These are phyloP conservation scores for Theobroma cacao DNA, from an alignment of 345 rosid genomes.

Conservation along the genomic window DNA sequence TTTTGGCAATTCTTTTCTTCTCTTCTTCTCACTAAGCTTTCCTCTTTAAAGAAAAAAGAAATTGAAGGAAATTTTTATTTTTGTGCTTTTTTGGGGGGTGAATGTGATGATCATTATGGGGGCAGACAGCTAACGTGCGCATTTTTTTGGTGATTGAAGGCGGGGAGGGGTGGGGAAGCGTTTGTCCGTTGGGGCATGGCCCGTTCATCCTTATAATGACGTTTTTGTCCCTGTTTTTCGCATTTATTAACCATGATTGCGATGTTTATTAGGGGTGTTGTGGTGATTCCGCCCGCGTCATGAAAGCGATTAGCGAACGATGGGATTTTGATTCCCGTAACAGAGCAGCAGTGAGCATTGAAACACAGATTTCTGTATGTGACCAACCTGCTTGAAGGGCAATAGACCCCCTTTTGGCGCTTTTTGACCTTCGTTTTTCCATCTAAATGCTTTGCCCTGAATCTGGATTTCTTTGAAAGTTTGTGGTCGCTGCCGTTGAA, in stretches of 20 bases:
- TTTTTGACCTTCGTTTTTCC: too few relatives aligned
- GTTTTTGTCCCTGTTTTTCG: neutral
- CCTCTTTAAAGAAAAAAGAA: too few relatives aligned
- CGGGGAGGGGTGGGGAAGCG: conserved; percentile 20
- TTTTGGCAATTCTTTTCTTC: neutral
- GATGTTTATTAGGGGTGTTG: conserved; percentile 10
- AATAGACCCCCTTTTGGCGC: neutral
- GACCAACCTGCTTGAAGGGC: neutral
- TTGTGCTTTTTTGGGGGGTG: neutral
- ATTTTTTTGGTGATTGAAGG: neutral
- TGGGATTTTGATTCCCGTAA: conserved; percentile 13
- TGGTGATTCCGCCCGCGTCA: neutral
- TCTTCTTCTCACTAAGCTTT: neutral
- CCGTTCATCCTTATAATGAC: conserved; percentile 17
- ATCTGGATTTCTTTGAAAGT: neutral
- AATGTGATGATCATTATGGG: neutral
- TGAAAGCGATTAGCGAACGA: conserved; percentile 19
- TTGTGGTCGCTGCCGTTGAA: neutral
- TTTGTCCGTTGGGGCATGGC: conserved; percentile 21
- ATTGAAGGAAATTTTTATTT: neutral
- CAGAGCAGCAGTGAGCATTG: neutral
- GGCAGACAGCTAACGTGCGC: conserved; percentile 37
- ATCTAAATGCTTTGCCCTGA: neutral
- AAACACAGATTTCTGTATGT: neutral
- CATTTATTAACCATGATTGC: neutral